Evolutionary conservation across 2,329 filamentous ascomycete species (phyloP).

Genomic region (Xylariomycetidae sp.): DNA sequence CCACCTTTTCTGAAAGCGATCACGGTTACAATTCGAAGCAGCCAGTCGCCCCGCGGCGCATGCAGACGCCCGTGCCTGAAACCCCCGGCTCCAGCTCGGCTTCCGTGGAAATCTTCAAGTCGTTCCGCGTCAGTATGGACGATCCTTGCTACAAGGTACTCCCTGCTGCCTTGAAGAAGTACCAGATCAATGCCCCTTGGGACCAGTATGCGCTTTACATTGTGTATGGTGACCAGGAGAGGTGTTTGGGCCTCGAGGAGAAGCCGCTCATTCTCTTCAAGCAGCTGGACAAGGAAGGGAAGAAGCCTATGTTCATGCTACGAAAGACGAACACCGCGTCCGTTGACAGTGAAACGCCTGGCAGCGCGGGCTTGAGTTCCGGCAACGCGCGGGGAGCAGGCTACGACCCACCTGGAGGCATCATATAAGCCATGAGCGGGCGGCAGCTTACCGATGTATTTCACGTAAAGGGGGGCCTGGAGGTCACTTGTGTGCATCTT

Average conservation of each 20-base stretch:
- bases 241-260: slow-evolving; percentile 85
- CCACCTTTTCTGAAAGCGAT: slow-evolving; percentile 49
- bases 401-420: slow-evolving; percentile 55
- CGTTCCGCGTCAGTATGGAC: slow-evolving; percentile 95
- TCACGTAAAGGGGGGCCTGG: too few species aligned
- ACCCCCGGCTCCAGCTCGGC: slow-evolving; percentile 51
- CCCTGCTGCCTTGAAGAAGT: slow-evolving; percentile 91
- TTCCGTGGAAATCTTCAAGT: slow-evolving; percentile 95
- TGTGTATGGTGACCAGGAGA: slow-evolving; percentile 96
- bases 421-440: slow-evolving; percentile 46
- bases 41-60: slow-evolving; percentile 44
- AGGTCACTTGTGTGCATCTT: too few species aligned
- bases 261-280: slow-evolving; percentile 95
- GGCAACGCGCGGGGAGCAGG: slow-evolving; percentile 36
- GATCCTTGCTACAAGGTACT: slow-evolving; percentile 97
- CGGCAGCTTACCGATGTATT: too few species aligned
- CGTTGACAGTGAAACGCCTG: slow-evolving; percentile 43
- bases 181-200: slow-evolving; percentile 97
- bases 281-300: slow-evolving; percentile 90
- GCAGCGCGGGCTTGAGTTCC: slow-evolving; percentile 46
- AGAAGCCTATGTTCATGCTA: slow-evolving; percentile 99
- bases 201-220: slow-evolving; percentile 97
- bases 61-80: slow-evolving; percentile 57
- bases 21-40: slow-evolving; percentile 33
- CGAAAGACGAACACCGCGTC: slow-evolving; percentile 57